Evolutionary conservation across 345 rosid genomes (phyloP).

Genomic region (Dipteronia sinensis): DNA sequence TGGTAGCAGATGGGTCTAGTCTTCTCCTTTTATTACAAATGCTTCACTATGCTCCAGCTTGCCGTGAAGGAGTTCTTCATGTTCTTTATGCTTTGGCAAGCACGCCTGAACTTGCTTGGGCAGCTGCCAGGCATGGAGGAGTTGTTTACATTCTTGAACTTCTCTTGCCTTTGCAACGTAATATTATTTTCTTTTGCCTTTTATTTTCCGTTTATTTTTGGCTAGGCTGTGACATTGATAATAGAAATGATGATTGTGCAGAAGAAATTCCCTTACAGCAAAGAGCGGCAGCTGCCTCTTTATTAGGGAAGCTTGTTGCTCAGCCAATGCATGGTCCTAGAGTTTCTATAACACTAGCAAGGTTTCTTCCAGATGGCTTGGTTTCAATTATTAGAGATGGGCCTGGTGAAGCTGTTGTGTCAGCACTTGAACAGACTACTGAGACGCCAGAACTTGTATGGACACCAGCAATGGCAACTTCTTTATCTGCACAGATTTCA

Average conservation of each 20-base stretch:
- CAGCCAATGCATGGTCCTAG: constrained; percentile 99
- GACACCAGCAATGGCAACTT: constrained; percentile 99
- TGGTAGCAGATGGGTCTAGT: constrained; percentile 99
- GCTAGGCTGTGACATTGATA: constrained; percentile 24
- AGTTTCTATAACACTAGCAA: constrained; percentile 92
- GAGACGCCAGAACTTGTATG: constrained; percentile 99
- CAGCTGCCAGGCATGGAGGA: constrained; percentile 99
- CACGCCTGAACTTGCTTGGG: constrained; percentile 99
- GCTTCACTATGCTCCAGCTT: constrained; percentile 89
- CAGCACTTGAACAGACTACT: constrained; percentile 85
- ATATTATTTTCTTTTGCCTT: constrained; percentile 25
- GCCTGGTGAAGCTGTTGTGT: constrained; percentile 96
- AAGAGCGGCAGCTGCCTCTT: constrained; percentile 94
- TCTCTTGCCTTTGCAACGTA: constrained; percentile 90
- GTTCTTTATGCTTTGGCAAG: constrained; percentile 99
- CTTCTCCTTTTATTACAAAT: constrained; percentile 94
- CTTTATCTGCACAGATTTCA: constrained; percentile 90
- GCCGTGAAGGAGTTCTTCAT: constrained; percentile 95
- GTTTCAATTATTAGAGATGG: constrained; percentile 95
- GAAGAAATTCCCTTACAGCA: constrained; percentile 95
- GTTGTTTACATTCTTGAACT: constrained; percentile 96
- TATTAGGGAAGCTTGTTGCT: constrained; percentile 93
- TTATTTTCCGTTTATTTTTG: constrained; percentile 15
- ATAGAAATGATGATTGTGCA: constrained; percentile 45
- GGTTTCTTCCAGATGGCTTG: constrained; percentile 97